Conservation (phyloP, 805 yeast genomes). For the Ogataea paraovalis region DNA sequence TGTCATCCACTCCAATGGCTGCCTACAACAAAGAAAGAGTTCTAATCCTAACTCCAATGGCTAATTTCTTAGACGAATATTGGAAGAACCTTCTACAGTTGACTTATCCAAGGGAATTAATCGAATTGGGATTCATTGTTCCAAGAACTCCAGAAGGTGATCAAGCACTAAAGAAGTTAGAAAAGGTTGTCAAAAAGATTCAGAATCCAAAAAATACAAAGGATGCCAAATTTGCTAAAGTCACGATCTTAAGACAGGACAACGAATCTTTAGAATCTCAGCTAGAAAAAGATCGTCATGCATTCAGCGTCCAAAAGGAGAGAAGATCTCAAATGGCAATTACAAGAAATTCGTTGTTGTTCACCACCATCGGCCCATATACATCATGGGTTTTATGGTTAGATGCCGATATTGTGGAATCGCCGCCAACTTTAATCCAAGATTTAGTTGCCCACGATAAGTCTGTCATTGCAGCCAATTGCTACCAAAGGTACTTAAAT, state of each 20-base stretch:
- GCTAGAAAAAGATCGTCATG: conserved; percentile 86
- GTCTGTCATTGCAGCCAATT: conserved; percentile 88
- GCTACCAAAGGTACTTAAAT: conserved; percentile 77
- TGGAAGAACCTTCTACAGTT: conserved; percentile 80
- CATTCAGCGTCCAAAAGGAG: conserved; percentile 77
- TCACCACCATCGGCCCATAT: conserved; percentile 83
- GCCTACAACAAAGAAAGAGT: conserved; percentile 76
- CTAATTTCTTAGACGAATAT: conserved; percentile 77
- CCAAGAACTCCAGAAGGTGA: conserved; percentile 86
- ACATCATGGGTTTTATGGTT: conserved; percentile 97
- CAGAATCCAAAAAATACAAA: conserved; percentile 55
- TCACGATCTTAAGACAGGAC: conserved; percentile 90
- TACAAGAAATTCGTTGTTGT: conserved; percentile 87
- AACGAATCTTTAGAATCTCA: conserved; percentile 71
- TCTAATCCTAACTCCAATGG: conserved; percentile 84
- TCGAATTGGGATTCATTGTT: conserved; percentile 87
- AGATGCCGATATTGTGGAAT: conserved; percentile 90
- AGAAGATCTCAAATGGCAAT: conserved; percentile 89
- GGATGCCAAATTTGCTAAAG: conserved; percentile 68
- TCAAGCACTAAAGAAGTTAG: conserved; percentile 64
- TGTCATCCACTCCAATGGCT: conserved; percentile 69
- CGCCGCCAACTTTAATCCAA: conserved; percentile 78
- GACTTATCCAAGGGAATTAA: conserved; percentile 76
- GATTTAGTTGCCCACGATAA: conserved; percentile 83
- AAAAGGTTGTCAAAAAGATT: conserved; percentile 65